Conservation (phyloP, 2,329 filamentous ascomycete species). For the Colletotrichum kahawae region DNA sequence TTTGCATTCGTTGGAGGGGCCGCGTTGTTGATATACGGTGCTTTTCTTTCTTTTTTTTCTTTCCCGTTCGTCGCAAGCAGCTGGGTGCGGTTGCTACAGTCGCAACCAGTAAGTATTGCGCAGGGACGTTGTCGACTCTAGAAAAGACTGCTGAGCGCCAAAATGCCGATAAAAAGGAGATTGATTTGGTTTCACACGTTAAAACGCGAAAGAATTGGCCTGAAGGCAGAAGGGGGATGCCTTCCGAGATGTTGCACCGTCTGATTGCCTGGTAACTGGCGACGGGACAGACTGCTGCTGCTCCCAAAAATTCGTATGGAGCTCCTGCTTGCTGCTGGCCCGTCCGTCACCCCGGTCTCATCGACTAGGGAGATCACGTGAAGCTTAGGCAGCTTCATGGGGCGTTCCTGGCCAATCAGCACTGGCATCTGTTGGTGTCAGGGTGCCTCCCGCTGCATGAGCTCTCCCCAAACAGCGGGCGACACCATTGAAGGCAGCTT, state of each 20-base stretch:
- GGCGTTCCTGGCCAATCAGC: slow-evolving; percentile 1
- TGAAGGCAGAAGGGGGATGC: neutral
- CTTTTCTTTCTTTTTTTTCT: neutral
- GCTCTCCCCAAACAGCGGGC: slow-evolving; percentile 18
- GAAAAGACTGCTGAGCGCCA: neutral
- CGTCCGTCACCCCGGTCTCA: neutral
- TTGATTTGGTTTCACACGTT: neutral
- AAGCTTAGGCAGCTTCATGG: slow-evolving; percentile 10
- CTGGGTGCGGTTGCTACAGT: neutral
- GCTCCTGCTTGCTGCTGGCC: slow-evolving; percentile 5
- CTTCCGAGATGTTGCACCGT: neutral
- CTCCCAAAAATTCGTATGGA: slow-evolving; percentile 11
- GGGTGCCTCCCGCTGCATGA: slow-evolving; percentile 17
- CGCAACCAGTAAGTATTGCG: neutral
- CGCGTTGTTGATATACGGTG: neutral
- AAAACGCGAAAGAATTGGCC: slow-evolving; percentile 2
- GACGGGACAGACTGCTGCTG: neutral
- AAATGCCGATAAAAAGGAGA: neutral
- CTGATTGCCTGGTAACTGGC: neutral
- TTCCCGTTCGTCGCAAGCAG: neutral
- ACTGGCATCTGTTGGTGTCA: neutral
- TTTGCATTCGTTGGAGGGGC: slow-evolving; percentile 26
- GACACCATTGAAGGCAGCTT: slow-evolving; percentile 48
- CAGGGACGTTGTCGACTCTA: neutral
- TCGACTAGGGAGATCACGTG: slow-evolving; percentile 1